These are phyloP conservation scores for Ophiostoma pallidulum DNA, from an alignment of 2,329 filamentous ascomycete species.

Conservation along the genomic window DNA sequence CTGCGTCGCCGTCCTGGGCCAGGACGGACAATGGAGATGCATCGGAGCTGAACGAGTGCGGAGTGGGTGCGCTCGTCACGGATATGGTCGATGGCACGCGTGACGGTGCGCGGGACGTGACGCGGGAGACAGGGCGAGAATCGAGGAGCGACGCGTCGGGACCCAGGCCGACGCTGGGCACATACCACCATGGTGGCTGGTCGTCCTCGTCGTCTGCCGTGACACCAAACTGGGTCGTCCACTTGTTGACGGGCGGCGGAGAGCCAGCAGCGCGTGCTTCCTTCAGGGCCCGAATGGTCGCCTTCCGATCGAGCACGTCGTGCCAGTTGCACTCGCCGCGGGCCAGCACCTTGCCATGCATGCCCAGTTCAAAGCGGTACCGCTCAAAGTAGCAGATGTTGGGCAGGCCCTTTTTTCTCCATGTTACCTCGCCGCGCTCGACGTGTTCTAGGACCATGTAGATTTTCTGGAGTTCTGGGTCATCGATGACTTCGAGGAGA, in stretches of 20 bases:
- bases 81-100: constrained; percentile 39
- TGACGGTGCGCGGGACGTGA: constrained; percentile 34
- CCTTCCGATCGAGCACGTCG: constrained; percentile 49
- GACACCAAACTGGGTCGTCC: constrained; percentile 76
- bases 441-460: constrained; percentile 97
- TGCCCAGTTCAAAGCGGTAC: constrained; percentile 65
- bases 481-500: constrained; percentile 92
- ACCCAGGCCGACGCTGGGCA: constrained; percentile 7
- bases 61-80: constrained; percentile 24
- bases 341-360: constrained; percentile 48
- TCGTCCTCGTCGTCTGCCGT: constrained; percentile 41
- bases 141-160: constrained; percentile 1
- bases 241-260: constrained; percentile 53
- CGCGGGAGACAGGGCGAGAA: constrained; percentile 30
- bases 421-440: constrained; percentile 85
- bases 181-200: constrained; percentile 29
- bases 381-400: constrained; percentile 80
- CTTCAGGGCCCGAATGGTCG: constrained; percentile 47
- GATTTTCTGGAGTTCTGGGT: constrained; percentile 92
- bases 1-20: constrained; percentile 23
- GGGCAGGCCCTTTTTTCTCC: constrained; percentile 79
- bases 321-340: constrained; percentile 53
- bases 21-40: constrained; percentile 19
- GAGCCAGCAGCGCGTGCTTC: constrained; percentile 39
- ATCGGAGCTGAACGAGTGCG: constrained; percentile 27